These are phyloP conservation scores for Adenanthera pavonina DNA, from an alignment of 306 rosid genomes.

Conservation along the genomic window DNA sequence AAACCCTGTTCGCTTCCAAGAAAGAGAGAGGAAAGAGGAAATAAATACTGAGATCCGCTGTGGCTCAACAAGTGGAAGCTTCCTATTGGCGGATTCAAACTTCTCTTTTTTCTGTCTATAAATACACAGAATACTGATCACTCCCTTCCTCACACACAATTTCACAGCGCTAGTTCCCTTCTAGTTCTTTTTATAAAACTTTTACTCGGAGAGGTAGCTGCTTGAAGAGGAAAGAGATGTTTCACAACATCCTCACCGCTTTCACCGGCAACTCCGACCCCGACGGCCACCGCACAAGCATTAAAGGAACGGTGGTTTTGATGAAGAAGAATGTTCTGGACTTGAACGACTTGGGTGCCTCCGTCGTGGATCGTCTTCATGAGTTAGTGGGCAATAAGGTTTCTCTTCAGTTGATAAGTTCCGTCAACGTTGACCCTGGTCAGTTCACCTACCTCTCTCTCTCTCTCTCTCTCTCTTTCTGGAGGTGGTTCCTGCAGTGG, in stretches of 20 bases:
- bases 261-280: background rate
- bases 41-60: background rate
- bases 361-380: slow-evolving; percentile 57
- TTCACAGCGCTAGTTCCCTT: background rate
- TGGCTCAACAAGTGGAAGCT: background rate
- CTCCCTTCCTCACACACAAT: background rate
- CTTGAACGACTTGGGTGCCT: slow-evolving; percentile 62
- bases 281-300: background rate
- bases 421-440: slow-evolving; percentile 56
- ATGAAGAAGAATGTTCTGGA: slow-evolving; percentile 85
- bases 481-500: background rate
- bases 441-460: background rate
- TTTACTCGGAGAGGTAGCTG: background rate
- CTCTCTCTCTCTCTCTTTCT: background rate
- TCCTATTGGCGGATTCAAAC: background rate
- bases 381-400: slow-evolving; percentile 67
- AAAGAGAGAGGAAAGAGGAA: background rate
- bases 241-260: slow-evolving; percentile 20
- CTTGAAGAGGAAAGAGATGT: slow-evolving; percentile 27
- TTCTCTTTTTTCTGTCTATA: background rate
- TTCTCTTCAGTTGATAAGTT: slow-evolving; percentile 65
- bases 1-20: background rate
- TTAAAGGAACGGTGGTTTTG: slow-evolving; percentile 68
- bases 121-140: background rate
- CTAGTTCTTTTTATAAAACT: background rate